Evolutionary conservation across 371 early-diverging fungal genomes (phyloP), one percentile per base, ranked within the genome.

Genomic region (Apophysomyces ossiformis): DNA sequence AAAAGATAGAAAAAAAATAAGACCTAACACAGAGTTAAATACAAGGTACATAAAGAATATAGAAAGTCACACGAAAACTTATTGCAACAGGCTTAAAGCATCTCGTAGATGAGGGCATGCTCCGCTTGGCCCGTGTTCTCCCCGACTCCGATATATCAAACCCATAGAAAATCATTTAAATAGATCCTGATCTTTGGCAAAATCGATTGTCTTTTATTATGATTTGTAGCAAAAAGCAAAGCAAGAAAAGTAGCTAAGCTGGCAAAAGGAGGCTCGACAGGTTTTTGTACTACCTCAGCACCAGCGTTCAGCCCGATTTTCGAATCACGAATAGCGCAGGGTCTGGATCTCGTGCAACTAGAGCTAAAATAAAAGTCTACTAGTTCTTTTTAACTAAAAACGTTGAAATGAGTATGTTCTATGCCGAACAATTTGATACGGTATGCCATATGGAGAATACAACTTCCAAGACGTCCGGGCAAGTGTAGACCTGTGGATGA

Each of bases 61-160:
- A 21, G 32, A 21, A 50, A 50, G 54, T 50, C 54, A 50, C 54
- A 21, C 54, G n/a, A 21, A 50, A 21, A 26, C 32, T 26, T 16
- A 5, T 50, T 50, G 54, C 16, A 50, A 21, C 9, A 50, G 21
- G 54, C 21, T 18, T 26, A 26, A 4, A 21, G 21, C 21, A 50
- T 50, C 21, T 50, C 21, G 1, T 50, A 26, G 9, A 18, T 50
- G 54, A 9, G 16, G n/a, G n/a, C 7, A 21, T 21, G 54, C 54
- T 18, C 54, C 54, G 54, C 54, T 11, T 50, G 21, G 54, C 54
- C 54, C 54, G 54, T 11, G 18, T 18, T 50, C 54, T 21, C 54
- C 54, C 21, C 54, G 54, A 50, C 54, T 50, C 54, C 54, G 54
- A 16, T 18, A 47, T n/a, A 9, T 26, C 16, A 18, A 50, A 50